Evolutionary conservation across 768 basidiomycete genomes (phyloP), one percentile per base, ranked within the genome.

Genomic region (Leucocoprinus birnbaumii): DNA sequence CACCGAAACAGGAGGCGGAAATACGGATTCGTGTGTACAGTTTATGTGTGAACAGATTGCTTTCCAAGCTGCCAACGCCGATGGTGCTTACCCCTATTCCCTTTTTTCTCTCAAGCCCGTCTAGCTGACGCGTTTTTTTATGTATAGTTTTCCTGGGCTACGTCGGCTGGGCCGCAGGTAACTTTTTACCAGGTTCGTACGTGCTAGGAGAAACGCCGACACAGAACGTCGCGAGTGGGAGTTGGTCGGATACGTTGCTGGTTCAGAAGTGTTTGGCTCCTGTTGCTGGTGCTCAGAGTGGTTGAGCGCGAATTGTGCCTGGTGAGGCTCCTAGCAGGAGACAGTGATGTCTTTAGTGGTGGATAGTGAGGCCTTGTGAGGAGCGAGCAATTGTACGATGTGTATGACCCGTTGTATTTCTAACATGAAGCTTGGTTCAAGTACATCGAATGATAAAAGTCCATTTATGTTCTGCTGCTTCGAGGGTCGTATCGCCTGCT

Each of bases 1-100:
- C 63, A 79, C 81, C 9, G 84, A 85, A 62, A 84, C 81, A 1
- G 84, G 84, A 37, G 84, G 82, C 16, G 82, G 82, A 11, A 74
- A 83, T 59, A 70, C 72, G 16, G 71, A 71, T 8, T 74, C 73
- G 8, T 84, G 83, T 60, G 66, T 73, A 3, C 63, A 66, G 16
- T 76, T 71, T 56, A 66, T 79, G 57, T 78, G 73, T 41, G 68
- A 79, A 56, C 75, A 80, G 59, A 68, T 79, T 27, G 71, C 65
- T 0, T 81, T 66, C 67, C 77, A 77, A 56, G 74, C 76, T 43
- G 63, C 67, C 41, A 77, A 79, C 63, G 75, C 75, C 31, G 79
- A 81, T 62, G 78, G 79, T 79, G 40, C 34, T 72, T 49, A 31
- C 31, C 40, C 8, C 13, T 11, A 8, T 11, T 22, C 24, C 9